These are phyloP conservation scores for Verticillium nubilum DNA, from an alignment of 2,329 filamentous ascomycete genomes.

Conservation along the genomic window DNA sequence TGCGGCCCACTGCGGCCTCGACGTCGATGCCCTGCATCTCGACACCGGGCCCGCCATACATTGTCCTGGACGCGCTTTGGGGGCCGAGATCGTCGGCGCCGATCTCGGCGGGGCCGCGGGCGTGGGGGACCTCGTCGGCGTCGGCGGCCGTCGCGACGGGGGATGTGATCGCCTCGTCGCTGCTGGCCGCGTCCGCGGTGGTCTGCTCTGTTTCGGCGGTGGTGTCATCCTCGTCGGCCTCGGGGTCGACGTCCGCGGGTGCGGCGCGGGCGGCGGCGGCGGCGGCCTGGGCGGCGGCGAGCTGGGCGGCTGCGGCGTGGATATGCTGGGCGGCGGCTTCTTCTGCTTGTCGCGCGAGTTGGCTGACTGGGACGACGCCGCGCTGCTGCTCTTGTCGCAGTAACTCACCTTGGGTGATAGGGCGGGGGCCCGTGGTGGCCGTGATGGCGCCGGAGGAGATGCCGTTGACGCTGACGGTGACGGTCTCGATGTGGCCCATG, in stretches of 20 bases:
- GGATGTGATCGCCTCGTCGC: constrained; percentile 15
- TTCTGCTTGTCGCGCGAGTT: constrained; percentile 38
- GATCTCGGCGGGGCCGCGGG: constrained; percentile 76
- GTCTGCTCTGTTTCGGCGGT: constrained; percentile 9
- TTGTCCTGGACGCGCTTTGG: constrained; percentile 42
- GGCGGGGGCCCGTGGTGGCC: constrained; percentile 29
- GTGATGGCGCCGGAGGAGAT: constrained; percentile 43
- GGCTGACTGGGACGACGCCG: constrained; percentile 67
- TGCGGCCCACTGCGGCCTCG: constrained; percentile 56
- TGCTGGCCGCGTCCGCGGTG: not conserved
- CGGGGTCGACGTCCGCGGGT: not conserved
- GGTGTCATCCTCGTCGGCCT: constrained; percentile 10
- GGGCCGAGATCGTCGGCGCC: constrained; percentile 83
- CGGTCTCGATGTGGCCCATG: constrained; percentile 73
- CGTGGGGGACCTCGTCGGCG: constrained; percentile 67
- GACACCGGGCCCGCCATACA: constrained; percentile 32
- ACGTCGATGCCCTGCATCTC: constrained; percentile 53
- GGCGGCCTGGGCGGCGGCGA: constrained; percentile 7
- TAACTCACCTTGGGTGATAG: constrained; percentile 77
- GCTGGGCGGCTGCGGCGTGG: constrained; percentile 21
- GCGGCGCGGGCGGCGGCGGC: constrained; percentile 12
- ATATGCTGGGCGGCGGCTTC: constrained; percentile 13
- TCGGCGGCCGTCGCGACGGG: constrained; percentile 31
- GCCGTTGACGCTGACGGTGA: constrained; percentile 70
- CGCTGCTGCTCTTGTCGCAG: constrained; percentile 82